These are phyloP conservation scores for Bipolaris bicolor DNA, from an alignment of 2,329 filamentous ascomycete genomes.

Conservation along the genomic window DNA sequence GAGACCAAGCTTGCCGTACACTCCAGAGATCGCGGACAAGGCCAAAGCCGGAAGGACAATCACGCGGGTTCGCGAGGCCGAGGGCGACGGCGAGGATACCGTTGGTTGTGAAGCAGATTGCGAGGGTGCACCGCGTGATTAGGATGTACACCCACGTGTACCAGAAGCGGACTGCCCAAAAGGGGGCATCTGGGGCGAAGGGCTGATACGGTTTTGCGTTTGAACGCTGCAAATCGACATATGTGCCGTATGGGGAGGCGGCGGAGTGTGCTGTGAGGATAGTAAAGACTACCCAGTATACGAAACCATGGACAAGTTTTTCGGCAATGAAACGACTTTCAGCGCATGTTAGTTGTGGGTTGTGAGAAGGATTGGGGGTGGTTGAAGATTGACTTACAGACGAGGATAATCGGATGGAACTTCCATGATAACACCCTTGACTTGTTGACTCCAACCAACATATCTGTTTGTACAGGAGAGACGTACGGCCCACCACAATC, in stretches of 20 bases:
- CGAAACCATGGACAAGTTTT: constrained; percentile 18
- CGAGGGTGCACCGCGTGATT: constrained; percentile 25
- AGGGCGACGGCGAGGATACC: constrained; percentile 25
- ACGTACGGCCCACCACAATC: constrained; percentile 33
- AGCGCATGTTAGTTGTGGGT: background rate
- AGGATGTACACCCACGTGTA: constrained; percentile 30
- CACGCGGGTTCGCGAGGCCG: constrained; percentile 27
- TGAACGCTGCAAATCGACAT: constrained; percentile 19
- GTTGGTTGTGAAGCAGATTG: constrained; percentile 18
- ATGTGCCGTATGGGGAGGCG: constrained; percentile 30
- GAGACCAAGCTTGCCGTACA: constrained; percentile 33
- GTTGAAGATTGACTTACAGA: constrained; percentile 20
- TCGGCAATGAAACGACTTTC: constrained; percentile 30
- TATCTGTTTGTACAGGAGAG: constrained; percentile 26
- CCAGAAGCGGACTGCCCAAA: constrained; percentile 16
- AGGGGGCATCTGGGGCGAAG: constrained; percentile 9
- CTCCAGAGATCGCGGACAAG: constrained; percentile 23
- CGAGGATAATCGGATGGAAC: constrained; percentile 26
- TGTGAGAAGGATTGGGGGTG: too few species aligned
- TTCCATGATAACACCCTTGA: constrained; percentile 34
- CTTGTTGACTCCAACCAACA: constrained; percentile 36
- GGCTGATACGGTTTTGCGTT: constrained; percentile 7
- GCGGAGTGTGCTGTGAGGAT: constrained; percentile 24
- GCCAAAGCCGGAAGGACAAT: constrained; percentile 37
- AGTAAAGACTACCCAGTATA: constrained; percentile 26